Conservation (phyloP, 805 yeast genomes). For the Nematodospora valgi region DNA sequence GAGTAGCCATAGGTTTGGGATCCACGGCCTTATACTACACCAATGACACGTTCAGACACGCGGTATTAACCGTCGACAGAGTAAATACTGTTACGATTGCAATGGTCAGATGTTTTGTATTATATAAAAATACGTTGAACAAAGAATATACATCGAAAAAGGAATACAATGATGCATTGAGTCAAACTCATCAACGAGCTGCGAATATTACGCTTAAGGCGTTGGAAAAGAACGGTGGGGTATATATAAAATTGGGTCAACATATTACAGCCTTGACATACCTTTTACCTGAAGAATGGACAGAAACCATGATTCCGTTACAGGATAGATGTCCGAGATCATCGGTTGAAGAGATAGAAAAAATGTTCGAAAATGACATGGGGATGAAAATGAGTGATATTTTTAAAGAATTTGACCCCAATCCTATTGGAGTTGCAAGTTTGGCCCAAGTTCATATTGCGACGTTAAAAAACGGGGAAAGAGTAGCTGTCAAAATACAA, state of each 20-base stretch:
- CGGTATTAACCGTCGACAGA: conserved; percentile 41
- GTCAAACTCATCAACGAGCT: conserved; percentile 67
- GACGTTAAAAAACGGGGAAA: conserved; percentile 52
- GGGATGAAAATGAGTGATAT: conserved; percentile 57
- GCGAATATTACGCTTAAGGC: conserved; percentile 79
- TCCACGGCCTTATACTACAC: conserved; percentile 30
- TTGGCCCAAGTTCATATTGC: conserved; percentile 95
- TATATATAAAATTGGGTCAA: conserved; percentile 92
- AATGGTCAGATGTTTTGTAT: conserved; percentile 65
- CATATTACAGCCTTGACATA: conserved; percentile 92
- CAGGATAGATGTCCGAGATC: conserved; percentile 90
- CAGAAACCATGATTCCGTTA: conserved; percentile 86
- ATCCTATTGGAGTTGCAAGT: conserved; percentile 93
- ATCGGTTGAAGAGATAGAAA: conserved; percentile 61
- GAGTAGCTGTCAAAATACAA: conserved; percentile 92
- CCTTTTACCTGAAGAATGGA: conserved; percentile 90
- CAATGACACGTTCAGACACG: conserved; percentile 36
- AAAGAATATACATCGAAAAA: conserved; percentile 36
- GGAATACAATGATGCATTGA: conserved; percentile 51
- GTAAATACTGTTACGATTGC: conserved; percentile 66
- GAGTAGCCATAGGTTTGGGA: conserved; percentile 27
- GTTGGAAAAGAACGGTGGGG: conserved; percentile 82
- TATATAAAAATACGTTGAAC: conserved; percentile 59
- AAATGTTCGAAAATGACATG: conserved; percentile 66
- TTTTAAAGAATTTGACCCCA: conserved; percentile 62